Conservation (phyloP, 176 grass and related monocot genomes). For the Eleusine indica region DNA sequence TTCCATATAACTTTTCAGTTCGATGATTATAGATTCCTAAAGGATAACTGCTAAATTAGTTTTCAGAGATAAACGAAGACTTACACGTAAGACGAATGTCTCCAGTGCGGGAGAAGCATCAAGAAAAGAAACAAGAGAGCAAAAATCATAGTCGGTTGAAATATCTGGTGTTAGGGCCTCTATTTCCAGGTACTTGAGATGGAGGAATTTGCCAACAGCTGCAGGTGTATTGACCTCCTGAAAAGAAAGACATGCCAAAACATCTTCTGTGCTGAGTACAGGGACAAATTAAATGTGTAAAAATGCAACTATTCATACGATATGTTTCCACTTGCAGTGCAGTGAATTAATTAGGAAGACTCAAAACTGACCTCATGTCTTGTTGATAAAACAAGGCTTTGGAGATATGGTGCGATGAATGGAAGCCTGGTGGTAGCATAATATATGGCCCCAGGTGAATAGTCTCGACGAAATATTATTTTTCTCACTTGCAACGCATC, state of each 20-base stretch:
- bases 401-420: conserved; percentile 3
- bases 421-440: conserved; percentile 16
- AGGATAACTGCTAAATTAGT: too few relatives aligned
- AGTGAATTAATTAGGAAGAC: too few relatives aligned
- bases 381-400: background rate
- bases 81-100: background rate
- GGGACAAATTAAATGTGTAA: too few relatives aligned
- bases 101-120: background rate
- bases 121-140: background rate
- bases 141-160: background rate
- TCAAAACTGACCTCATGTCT: conserved; percentile 6
- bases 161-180: background rate
- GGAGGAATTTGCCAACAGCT: background rate
- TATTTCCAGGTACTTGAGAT: background rate
- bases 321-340: too few relatives aligned
- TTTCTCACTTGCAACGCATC: background rate
- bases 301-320: too few relatives aligned
- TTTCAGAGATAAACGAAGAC: background rate
- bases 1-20: background rate
- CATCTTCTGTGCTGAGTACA: too few relatives aligned
- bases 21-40: too few relatives aligned
- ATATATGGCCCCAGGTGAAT: background rate
- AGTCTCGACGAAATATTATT: background rate
- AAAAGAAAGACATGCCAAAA: background rate
- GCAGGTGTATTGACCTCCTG: background rate